Evolutionary conservation across 352 stramenopile genomes (phyloP).

Genomic region (Achlya hypogyna): DNA sequence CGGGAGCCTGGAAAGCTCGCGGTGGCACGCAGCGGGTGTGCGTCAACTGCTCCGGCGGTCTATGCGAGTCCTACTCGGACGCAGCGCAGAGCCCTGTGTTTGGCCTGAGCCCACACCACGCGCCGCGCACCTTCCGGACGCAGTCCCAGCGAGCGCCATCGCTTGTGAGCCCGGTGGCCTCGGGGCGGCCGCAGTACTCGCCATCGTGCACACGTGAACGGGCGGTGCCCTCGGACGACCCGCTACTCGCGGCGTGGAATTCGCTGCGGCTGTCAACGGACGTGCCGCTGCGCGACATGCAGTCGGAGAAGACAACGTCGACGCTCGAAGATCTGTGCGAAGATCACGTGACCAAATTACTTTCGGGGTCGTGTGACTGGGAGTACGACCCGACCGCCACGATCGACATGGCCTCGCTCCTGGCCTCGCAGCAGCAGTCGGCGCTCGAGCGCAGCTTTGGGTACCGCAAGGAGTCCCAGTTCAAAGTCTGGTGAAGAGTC

Average conservation of each 20-base stretch:
- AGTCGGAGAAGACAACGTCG: not conserved
- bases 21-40: slow-evolving; percentile 2
- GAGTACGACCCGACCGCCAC: not conserved
- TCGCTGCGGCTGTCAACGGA: not conserved
- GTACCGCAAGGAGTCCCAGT: not conserved
- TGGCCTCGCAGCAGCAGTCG: not conserved
- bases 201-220: not conserved
- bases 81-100: not conserved
- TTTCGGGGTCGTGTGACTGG: not conserved
- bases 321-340: not conserved
- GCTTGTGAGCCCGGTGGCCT: not conserved
- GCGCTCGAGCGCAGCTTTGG: not conserved
- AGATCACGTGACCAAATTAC: not conserved
- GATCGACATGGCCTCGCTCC: not conserved
- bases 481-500: not conserved
- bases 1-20: not conserved
- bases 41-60: not conserved
- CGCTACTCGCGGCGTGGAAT: not conserved
- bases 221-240: not conserved
- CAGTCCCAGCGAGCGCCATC: no score
- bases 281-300: not conserved
- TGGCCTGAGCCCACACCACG: not conserved
- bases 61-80: not conserved
- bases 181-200: not conserved
- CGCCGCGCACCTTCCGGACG: no score